These are phyloP conservation scores for Elaeagnus macrophylla DNA, from an alignment of 306 rosid genomes.

Conservation along the genomic window DNA sequence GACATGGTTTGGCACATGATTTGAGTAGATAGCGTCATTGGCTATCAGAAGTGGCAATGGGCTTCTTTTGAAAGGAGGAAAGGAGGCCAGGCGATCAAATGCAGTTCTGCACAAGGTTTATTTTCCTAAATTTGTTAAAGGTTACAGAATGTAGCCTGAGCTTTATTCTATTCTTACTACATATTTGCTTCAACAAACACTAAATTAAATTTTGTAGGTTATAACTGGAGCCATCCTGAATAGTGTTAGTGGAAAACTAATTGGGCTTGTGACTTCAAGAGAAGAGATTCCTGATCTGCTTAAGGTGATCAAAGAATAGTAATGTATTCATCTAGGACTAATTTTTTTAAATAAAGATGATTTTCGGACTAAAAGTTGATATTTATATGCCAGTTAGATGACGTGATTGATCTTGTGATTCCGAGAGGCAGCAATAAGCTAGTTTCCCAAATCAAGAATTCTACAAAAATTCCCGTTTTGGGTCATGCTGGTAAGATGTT, in stretches of 20 bases:
- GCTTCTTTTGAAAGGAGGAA: conserved; percentile 96
- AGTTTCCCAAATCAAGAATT: conserved; percentile 82
- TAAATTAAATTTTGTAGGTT: conserved; percentile 36
- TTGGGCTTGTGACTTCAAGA: conserved; percentile 95
- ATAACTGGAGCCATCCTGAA: conserved; percentile 84
- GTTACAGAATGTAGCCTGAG: not conserved
- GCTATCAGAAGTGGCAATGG: conserved; percentile 96
- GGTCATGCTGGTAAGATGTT: conserved; percentile 90
- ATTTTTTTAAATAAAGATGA: conserved; percentile 14
- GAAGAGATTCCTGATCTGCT: conserved; percentile 94
- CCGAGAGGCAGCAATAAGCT: conserved; percentile 99
- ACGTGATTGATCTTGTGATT: conserved; percentile 89
- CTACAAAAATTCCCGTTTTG: conserved; percentile 92
- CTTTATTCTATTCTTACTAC: conserved; percentile 5
- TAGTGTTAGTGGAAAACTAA: conserved; percentile 70
- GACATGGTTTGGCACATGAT: conserved; percentile 14
- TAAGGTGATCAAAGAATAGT: conserved; percentile 37
- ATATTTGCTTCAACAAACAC: conserved; percentile 4
- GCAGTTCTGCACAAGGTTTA: conserved; percentile 79
- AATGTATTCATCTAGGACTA: conserved; percentile 16
- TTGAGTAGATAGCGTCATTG: conserved; percentile 82
- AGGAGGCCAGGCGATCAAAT: conserved; percentile 96
- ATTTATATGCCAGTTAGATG: conserved; percentile 60
- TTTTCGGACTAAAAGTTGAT: conserved; percentile 16
- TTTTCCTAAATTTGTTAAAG: conserved; percentile 14